Percentiles rank a stretch among this genome's conserved stretches.
These are phyloP conservation scores for Monosporascus ibericus DNA, from an alignment of 2,329 filamentous ascomycete genomes.

Conservation along the genomic window DNA sequence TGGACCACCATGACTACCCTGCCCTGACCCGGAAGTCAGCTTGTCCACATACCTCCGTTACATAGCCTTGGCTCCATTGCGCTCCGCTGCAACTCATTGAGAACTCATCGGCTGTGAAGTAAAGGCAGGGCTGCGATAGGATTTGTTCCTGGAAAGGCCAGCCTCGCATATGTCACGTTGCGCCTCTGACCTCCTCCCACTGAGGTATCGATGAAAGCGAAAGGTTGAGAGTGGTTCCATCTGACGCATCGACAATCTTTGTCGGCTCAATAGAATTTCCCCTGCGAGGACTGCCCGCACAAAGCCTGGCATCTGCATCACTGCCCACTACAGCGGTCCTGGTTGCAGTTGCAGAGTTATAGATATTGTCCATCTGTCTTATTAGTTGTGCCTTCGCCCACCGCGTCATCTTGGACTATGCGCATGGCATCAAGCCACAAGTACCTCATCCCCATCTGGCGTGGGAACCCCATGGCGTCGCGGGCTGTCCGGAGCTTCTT, in stretches of 20 bases:
- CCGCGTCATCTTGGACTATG: neutral
- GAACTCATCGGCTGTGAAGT: constrained; percentile 2
- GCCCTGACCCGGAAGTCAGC: neutral
- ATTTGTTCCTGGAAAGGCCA: constrained; percentile 11
- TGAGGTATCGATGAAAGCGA: neutral
- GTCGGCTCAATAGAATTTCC: neutral
- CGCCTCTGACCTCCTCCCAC: neutral
- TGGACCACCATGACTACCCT: neutral
- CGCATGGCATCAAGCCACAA: neutral
- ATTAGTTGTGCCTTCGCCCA: neutral
- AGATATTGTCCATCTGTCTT: neutral
- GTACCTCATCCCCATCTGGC: neutral
- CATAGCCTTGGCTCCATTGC: neutral
- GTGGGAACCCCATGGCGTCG: neutral
- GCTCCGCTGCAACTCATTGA: neutral
- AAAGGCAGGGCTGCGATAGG: constrained; percentile 7
- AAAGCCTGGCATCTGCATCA: neutral
- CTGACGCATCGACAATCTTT: neutral
- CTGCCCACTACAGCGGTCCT: neutral
- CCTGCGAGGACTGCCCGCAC: neutral
- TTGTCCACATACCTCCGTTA: neutral
- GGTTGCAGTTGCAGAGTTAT: neutral
- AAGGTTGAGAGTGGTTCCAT: neutral
- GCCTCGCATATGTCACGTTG: neutral
- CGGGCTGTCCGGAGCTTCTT: neutral